Conservation (phyloP, 2,329 filamentous ascomycete species). For the Diaporthe aspalathi region DNA sequence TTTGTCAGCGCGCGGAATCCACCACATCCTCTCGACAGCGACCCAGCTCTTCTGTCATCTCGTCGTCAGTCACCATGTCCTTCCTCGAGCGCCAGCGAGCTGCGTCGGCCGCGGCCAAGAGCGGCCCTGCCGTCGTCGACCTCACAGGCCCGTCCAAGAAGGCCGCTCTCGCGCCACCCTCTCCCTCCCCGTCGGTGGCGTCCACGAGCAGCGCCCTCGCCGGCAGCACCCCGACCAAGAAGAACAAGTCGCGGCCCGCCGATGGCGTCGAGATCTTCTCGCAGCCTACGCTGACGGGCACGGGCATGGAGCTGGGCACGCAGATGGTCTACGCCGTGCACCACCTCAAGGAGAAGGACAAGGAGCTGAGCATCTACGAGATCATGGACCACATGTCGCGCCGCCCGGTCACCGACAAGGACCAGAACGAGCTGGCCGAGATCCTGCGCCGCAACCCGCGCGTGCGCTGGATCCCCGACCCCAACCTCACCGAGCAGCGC, state of each 20-base stretch:
- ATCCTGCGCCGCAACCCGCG: constrained; percentile 75
- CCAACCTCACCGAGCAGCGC: constrained; percentile 72
- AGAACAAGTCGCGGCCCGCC: constrained; percentile 67
- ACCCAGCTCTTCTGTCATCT: constrained; percentile 28
- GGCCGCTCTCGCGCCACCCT: constrained; percentile 65
- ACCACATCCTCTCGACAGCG: constrained; percentile 21
- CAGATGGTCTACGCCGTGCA: constrained; percentile 90
- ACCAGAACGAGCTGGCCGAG: constrained; percentile 73
- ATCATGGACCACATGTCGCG: constrained; percentile 86
- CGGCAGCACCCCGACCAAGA: constrained; percentile 69
- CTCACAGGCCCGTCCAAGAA: constrained; percentile 60
- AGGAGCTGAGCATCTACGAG: constrained; percentile 77
- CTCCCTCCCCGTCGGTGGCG: constrained; percentile 69
- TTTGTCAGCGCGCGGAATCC: constrained; percentile 12
- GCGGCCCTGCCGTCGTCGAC: constrained; percentile 57
- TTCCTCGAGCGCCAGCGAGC: constrained; percentile 75
- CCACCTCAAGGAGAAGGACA: constrained; percentile 80
- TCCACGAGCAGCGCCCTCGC: constrained; percentile 61
- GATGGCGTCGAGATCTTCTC: constrained; percentile 72
- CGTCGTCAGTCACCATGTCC: constrained; percentile 62
- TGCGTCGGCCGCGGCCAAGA: constrained; percentile 71
- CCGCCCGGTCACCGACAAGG: constrained; percentile 68
- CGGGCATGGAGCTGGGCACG: constrained; percentile 84
- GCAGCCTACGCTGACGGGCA: constrained; percentile 80
- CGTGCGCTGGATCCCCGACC: constrained; percentile 67